A percentile compares a stretch with the other conserved stretches of the same genome.
These are phyloP conservation scores for Breviolum minutum DNA, from an alignment of 73 alveolate genomes.

Conservation along the genomic window DNA sequence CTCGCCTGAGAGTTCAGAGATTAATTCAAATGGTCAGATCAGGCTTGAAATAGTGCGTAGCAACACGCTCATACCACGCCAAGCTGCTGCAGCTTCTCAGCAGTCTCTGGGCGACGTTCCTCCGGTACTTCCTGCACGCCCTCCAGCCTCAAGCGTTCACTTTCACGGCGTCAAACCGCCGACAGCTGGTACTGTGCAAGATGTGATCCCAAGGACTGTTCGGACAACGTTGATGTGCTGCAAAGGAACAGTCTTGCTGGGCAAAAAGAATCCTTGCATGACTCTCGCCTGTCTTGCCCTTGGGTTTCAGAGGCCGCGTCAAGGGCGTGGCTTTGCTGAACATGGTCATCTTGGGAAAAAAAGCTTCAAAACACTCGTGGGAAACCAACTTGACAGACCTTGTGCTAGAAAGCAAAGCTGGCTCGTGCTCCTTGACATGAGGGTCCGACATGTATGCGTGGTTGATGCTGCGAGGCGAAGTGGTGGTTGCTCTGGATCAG, in stretches of 20 bases:
- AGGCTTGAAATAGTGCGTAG: not conserved
- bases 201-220: too few species aligned
- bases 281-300: conserved; percentile 1
- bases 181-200: not conserved
- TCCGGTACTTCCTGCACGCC: conserved; percentile 67
- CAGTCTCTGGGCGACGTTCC: conserved; percentile 60
- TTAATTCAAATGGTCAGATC: not conserved
- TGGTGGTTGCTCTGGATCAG: not conserved
- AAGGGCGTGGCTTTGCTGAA: too few species aligned
- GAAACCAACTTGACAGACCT: not conserved
- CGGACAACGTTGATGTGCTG: not conserved
- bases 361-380: too few species aligned
- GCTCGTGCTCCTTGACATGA: not conserved
- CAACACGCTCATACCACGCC: not conserved
- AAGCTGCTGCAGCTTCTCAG: conserved; percentile 80
- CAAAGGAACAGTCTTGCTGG: not conserved
- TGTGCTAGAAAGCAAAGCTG: not conserved
- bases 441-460: conserved; percentile 18
- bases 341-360: too few species aligned
- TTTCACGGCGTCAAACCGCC: not conserved
- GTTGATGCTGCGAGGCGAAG: not conserved
- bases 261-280: not conserved
- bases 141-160: conserved; percentile 28
- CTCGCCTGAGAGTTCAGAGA: conserved; percentile 39
- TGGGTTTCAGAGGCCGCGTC: not conserved